Conservation (phyloP, 768 basidiomycete species). For the Termitomyces sp. region DNA sequence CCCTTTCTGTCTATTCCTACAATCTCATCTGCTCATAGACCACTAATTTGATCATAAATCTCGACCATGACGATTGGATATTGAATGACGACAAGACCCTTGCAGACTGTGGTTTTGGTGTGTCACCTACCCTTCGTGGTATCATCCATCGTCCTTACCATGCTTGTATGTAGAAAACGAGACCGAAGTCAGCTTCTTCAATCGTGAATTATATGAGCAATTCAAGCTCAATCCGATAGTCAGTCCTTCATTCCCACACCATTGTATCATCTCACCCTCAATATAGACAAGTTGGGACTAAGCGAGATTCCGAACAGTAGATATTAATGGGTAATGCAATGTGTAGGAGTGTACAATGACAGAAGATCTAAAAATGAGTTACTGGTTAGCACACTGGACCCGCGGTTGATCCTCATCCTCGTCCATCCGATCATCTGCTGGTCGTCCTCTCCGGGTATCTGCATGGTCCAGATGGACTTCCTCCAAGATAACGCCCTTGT, state of each 20-base stretch:
- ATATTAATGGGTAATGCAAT: conserved; percentile 34
- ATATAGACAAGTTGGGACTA: conserved; percentile 46
- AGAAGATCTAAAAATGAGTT: conserved; percentile 29
- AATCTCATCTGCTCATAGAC: conserved; percentile 50
- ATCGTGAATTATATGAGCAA: conserved; percentile 65
- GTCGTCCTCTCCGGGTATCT: conserved; percentile 56
- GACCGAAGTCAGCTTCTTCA: conserved; percentile 93
- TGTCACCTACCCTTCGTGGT: conserved; percentile 18
- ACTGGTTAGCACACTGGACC: conserved; percentile 96
- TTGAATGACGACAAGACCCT: conserved; percentile 66
- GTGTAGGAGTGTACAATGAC: conserved; percentile 32
- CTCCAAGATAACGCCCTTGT: conserved; percentile 70
- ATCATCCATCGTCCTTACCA: background rate
- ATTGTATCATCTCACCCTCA: background rate
- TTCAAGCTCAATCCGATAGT: conserved; percentile 88
- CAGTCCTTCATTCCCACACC: background rate
- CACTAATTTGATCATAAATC: conserved; percentile 95
- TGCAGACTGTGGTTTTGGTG: conserved; percentile 75
- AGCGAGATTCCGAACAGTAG: conserved; percentile 20
- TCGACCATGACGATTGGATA: conserved; percentile 95
- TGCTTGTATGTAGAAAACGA: conserved; percentile 78
- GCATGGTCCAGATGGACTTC: conserved; percentile 83
- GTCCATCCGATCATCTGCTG: conserved; percentile 84
- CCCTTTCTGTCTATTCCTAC: background rate
- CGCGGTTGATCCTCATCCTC: conserved; percentile 91